Percentiles rank a stretch among this genome's conserved stretches.
Conservation (phyloP, 2,329 filamentous ascomycete genomes). For the Pyrenochaeta sp. region DNA sequence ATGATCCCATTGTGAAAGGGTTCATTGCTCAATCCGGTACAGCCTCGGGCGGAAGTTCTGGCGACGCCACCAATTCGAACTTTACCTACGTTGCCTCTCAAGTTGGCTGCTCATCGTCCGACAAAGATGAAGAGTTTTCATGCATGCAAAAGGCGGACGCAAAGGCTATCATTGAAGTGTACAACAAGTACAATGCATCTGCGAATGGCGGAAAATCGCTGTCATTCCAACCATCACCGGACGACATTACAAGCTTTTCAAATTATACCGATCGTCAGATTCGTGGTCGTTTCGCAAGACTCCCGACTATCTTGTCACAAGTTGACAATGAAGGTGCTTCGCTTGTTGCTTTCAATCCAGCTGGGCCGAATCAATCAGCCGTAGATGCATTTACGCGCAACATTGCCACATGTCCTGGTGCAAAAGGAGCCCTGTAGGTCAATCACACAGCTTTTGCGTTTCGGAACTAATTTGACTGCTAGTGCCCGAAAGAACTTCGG, state of each 20-base stretch:
- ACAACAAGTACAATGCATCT: conserved; percentile 37
- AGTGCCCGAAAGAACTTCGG: conserved; percentile 21
- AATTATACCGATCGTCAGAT: conserved; percentile 34
- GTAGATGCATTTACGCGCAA: conserved; percentile 28
- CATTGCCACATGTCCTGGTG: conserved; percentile 23
- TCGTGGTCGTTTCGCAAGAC: conserved; percentile 24
- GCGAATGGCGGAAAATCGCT: conserved; percentile 28
- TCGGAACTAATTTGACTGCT: background rate
- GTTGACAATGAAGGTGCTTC: conserved; percentile 27
- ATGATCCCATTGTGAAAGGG: conserved; percentile 58
- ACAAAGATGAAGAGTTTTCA: conserved; percentile 33
- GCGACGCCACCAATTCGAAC: conserved; percentile 21
- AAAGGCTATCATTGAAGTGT: conserved; percentile 41
- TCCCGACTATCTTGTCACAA: conserved; percentile 23
- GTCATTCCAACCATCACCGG: conserved; percentile 33
- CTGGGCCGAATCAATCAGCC: conserved; percentile 26
- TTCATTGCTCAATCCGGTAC: conserved; percentile 52
- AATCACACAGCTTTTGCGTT: background rate
- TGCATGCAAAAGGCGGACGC: conserved; percentile 46
- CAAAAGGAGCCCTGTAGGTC: conserved; percentile 21
- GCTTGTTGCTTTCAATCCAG: conserved; percentile 14
- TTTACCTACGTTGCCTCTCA: conserved; percentile 34
- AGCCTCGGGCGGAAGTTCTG: conserved; percentile 11
- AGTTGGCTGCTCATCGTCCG: conserved; percentile 22
- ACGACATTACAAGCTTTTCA: conserved; percentile 30